Base-by-base conservation (phyloP, 441 rosid species). In the Biscutella laevigata region DNA sequence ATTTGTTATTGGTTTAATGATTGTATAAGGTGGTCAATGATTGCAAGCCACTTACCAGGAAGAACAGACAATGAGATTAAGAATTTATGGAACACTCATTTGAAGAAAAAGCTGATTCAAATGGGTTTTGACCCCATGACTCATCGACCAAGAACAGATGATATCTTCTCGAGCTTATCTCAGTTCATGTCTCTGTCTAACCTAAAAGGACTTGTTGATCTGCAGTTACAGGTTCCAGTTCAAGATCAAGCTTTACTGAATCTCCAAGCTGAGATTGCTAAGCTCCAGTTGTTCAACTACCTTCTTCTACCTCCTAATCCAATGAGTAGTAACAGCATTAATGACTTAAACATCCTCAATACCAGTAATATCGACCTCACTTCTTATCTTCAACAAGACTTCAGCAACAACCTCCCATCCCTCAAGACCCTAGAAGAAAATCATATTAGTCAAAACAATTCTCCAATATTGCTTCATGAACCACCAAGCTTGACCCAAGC, bases 101-200 rank as follows among this genome's bases (percentile, higher is more conserved):
- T 81, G 75, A 81, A 78, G 78, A 81, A 81, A 58, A 81, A 68
- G 53, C 64, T 81, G 24, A 76, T 80, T 29, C 79, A 72, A 38
- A 80, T 75, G 86, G 86, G 86, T 9, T 67, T 69, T 61, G 86
- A 80, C 36, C 86, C 86, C 4, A 70, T 74, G 75, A 80, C 86
- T 38, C 86, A 80, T 63, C 66, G 48, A 30, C 80, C 79, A 22
- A 61, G 81, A 66, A 75, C 76, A 0, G 62, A 61, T 6, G 83
- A 74, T 41, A 67, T 77, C 59, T 77, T 84, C 70, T 57, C 94
- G 0, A 77, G 73, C 65, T 59, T 87, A 57, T 73, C 86, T 45
- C 80, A 84, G 50, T 84, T 84, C 30, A 57, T 84, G 64, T 86
- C 94, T 57, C 60, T 80, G 42, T 78, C 88, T 34, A 82, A 71